Evolutionary conservation across 192 early-diverging fungal genomes (phyloP).

Genomic region (Coemansia sp.): DNA sequence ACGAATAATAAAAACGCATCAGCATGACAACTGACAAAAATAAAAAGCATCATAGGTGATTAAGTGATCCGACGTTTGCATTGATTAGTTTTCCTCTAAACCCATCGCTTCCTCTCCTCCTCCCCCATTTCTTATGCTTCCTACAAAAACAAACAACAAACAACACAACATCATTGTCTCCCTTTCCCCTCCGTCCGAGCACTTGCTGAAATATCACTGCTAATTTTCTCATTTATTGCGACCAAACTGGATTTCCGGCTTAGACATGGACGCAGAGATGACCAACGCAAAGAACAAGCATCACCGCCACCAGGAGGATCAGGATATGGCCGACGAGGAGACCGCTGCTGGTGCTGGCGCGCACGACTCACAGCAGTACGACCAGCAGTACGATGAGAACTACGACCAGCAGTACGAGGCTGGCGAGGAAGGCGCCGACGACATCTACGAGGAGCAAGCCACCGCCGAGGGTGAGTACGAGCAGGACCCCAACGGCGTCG

Average conservation of each 20-base stretch:
- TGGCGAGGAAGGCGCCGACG: slow-evolving; percentile 25
- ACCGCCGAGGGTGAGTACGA: slow-evolving; percentile 38
- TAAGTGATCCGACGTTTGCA: background rate
- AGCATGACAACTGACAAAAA: background rate
- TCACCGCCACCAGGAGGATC: slow-evolving; percentile 17
- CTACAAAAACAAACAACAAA: too few relatives aligned
- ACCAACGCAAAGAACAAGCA: slow-evolving; percentile 23
- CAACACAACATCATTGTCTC: background rate
- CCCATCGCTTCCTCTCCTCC: too few relatives aligned
- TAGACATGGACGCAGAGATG: slow-evolving; percentile 47
- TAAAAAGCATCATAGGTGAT: background rate
- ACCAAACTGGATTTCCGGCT: background rate
- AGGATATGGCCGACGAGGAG: slow-evolving; percentile 30
- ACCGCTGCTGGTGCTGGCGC: background rate
- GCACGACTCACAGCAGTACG: slow-evolving; percentile 34
- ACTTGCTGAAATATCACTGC: background rate
- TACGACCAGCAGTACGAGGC: slow-evolving; percentile 45
- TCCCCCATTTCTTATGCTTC: too few relatives aligned
- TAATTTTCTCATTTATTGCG: background rate
- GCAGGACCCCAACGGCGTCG: slow-evolving; percentile 23
- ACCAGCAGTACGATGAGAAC: slow-evolving; percentile 31
- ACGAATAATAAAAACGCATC: background rate
- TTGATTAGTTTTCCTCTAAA: background rate
- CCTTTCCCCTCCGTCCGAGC: background rate
- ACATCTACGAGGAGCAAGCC: slow-evolving; percentile 35